Evolutionary conservation across 768 basidiomycete genomes (phyloP).

Genomic region (Favolaschia claudopus): DNA sequence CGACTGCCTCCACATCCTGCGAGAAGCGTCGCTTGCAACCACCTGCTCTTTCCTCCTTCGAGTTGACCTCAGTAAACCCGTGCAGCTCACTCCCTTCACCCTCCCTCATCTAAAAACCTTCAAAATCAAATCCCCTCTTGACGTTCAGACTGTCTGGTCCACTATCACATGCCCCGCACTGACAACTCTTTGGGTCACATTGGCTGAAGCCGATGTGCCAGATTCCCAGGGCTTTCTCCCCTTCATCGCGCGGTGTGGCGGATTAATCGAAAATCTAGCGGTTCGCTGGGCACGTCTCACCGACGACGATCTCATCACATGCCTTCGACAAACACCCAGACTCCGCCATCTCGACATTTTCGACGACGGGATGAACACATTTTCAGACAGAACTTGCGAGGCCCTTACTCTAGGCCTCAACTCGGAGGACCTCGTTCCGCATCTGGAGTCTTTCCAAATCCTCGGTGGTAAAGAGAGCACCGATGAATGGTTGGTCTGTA

Average conservation of each 20-base stretch:
- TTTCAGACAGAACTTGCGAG: constrained; percentile 3
- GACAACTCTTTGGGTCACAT: not conserved
- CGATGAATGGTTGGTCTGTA: not conserved
- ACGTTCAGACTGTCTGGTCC: not conserved
- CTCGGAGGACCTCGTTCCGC: not conserved
- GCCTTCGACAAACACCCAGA: not conserved
- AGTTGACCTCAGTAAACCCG: not conserved
- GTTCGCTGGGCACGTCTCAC: not conserved
- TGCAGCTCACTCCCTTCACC: not conserved
- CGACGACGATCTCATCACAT: not conserved
- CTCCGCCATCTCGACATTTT: not conserved
- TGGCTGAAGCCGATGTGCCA: too few species aligned
- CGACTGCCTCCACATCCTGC: not conserved
- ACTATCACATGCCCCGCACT: not conserved
- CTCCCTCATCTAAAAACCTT: not conserved
- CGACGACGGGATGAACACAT: not conserved
- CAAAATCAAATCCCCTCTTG: not conserved
- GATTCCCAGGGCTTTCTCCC: not conserved
- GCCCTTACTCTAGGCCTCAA: not conserved
- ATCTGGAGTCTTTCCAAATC: not conserved
- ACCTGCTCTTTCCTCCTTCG: constrained; percentile 1
- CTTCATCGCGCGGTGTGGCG: not conserved
- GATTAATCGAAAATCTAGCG: not conserved
- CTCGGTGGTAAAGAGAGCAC: not conserved
- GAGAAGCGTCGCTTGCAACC: not conserved